A percentile compares a stretch with the other conserved stretches of the same genome.
Conservation (phyloP, 2,329 filamentous ascomycete genomes). For the Trichoderma brevicompactum region DNA sequence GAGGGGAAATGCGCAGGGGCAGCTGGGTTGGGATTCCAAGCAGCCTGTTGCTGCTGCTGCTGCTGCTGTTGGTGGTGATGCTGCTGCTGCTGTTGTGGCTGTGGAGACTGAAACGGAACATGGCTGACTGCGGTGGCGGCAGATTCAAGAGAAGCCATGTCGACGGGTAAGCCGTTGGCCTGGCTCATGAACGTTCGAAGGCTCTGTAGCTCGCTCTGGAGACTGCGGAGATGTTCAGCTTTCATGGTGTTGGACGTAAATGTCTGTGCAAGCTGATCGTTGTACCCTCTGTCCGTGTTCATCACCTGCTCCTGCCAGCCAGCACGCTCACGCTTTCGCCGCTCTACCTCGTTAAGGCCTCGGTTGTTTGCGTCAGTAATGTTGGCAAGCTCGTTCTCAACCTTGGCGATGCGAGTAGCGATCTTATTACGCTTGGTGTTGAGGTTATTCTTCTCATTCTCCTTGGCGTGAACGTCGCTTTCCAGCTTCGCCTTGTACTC, state of each 20-base stretch:
- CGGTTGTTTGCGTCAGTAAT: conserved; percentile 71
- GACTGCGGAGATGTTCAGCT: conserved; percentile 39
- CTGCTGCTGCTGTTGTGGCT: conserved; percentile 33
- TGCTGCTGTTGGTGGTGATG: conserved; percentile 29
- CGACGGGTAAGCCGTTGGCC: conserved; percentile 40
- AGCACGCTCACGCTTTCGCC: conserved; percentile 56
- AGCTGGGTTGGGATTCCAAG: conserved; percentile 45
- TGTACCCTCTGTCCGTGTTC: conserved; percentile 52
- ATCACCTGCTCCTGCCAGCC: conserved; percentile 53
- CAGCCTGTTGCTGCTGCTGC: conserved; percentile 34
- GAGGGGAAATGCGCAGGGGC: conserved; percentile 42
- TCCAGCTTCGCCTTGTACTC: conserved; percentile 65
- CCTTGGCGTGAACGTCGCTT: conserved; percentile 63
- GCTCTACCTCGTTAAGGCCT: conserved; percentile 66
- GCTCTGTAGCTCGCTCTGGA: conserved; percentile 41
- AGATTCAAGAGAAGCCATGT: conserved; percentile 32
- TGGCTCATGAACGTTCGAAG: conserved; percentile 43
- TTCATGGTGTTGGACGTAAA: conserved; percentile 39
- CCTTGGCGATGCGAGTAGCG: conserved; percentile 70
- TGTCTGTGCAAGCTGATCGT: conserved; percentile 50
- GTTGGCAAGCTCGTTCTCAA: conserved; percentile 72
- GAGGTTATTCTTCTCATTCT: conserved; percentile 65
- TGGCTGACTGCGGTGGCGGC: not conserved
- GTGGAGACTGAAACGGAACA: conserved; percentile 21
- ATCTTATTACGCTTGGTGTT: conserved; percentile 75